Percentiles rank a stretch among this genome's conserved stretches.
Conservation (phyloP, 371 early-diverging fungal genomes). For the Lichtheimia ramosa region DNA sequence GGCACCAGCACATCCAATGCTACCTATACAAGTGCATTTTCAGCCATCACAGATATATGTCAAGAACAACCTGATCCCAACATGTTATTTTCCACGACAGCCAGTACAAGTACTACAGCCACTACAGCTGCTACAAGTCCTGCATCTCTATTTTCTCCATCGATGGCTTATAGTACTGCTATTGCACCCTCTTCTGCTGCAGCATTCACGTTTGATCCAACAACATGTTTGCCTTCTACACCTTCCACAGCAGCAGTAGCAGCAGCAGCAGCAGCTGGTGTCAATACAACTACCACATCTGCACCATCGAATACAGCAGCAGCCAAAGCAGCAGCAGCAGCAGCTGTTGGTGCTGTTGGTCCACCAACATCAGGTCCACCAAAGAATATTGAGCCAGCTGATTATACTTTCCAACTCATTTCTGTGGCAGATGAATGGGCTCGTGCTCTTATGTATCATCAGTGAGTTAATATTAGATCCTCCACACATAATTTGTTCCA, state of each 20-base stretch:
- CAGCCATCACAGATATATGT: conserved; percentile 13
- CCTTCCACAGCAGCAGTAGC: not conserved
- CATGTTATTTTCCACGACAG: conserved; percentile 1
- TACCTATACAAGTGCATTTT: conserved; percentile 13
- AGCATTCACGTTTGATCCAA: not conserved
- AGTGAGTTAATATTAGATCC: not conserved
- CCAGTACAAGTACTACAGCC: not conserved
- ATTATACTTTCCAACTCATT: conserved; percentile 50
- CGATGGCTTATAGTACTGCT: not conserved
- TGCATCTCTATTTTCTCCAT: conserved; percentile 4
- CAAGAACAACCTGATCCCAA: conserved; percentile 1
- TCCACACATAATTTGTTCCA: too few relatives aligned
- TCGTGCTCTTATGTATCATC: conserved; percentile 36
- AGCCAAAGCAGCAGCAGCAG: conserved; percentile 21
- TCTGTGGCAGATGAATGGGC: conserved; percentile 55
- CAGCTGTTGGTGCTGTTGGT: conserved; percentile 13
- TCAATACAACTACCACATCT: too few relatives aligned
- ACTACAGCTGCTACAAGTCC: not conserved
- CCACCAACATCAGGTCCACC: conserved; percentile 17
- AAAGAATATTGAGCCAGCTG: conserved; percentile 46
- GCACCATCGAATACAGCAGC: conserved; percentile 15
- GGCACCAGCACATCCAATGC: not conserved
- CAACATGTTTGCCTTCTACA: not conserved
- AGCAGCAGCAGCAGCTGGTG: not conserved
- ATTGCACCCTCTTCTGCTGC: not conserved